These are phyloP conservation scores for Hypoxylon sp. DNA, from an alignment of 2,329 filamentous ascomycete species.

Conservation along the genomic window DNA sequence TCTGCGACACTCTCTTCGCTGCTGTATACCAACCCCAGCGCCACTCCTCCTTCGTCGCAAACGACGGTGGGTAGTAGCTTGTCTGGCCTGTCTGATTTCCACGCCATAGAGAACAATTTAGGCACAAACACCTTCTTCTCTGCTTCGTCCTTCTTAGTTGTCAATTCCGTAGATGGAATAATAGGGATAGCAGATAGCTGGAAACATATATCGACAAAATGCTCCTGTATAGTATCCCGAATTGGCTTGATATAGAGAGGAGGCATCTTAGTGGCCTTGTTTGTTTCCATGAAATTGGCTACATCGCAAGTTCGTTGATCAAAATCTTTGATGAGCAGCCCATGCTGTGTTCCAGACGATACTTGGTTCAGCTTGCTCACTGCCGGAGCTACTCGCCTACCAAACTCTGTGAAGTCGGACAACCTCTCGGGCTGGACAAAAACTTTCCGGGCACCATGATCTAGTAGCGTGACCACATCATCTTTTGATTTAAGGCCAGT, in stretches of 20 bases:
- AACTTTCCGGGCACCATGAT: constrained; percentile 86
- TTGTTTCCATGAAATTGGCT: constrained; percentile 62
- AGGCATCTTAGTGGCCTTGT: constrained; percentile 63
- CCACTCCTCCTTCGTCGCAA: constrained; percentile 86
- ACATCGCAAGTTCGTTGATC: constrained; percentile 62
- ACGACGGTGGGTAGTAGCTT: constrained; percentile 91
- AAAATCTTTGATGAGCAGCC: constrained; percentile 69
- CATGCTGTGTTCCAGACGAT: constrained; percentile 63
- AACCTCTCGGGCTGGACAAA: constrained; percentile 84
- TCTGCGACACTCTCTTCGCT: constrained; percentile 91
- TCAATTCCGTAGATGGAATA: constrained; percentile 78
- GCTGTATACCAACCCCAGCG: constrained; percentile 93
- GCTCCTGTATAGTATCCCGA: constrained; percentile 62
- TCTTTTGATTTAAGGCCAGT: constrained; percentile 77
- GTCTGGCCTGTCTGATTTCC: constrained; percentile 86
- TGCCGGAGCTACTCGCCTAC: constrained; percentile 69
- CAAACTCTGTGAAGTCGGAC: constrained; percentile 69
- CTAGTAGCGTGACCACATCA: constrained; percentile 84
- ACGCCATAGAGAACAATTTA: constrained; percentile 79
- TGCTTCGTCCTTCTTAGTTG: constrained; percentile 73
- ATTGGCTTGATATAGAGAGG: constrained; percentile 67
- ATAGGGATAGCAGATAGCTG: constrained; percentile 77
- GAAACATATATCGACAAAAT: constrained; percentile 64
- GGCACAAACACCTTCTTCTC: constrained; percentile 74
- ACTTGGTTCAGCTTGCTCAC: constrained; percentile 63